These are phyloP conservation scores for Schizophyllum commune DNA, from an alignment of 1,284 basidiomycete genomes.

Conservation along the genomic window DNA sequence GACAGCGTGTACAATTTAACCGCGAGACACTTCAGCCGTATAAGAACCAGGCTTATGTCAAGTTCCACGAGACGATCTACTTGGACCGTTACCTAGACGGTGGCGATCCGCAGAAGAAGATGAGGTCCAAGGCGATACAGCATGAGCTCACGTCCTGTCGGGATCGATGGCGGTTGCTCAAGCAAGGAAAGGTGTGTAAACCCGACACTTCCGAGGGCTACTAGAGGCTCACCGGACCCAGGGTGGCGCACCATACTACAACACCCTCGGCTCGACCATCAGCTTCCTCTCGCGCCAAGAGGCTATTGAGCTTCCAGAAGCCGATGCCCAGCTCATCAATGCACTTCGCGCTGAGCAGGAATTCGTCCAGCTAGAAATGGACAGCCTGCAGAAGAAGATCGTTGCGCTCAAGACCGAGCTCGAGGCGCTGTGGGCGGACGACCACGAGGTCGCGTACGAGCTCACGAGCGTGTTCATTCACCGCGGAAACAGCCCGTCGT, in stretches of 20 bases:
- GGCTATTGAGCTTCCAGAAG: conserved; percentile 30
- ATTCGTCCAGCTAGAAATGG: conserved; percentile 53
- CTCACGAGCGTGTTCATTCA: conserved; percentile 96
- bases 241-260: not conserved
- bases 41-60: conserved; percentile 95
- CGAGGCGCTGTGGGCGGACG: conserved; percentile 73
- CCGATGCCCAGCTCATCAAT: conserved; percentile 46
- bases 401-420: conserved; percentile 59
- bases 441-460: conserved; percentile 72
- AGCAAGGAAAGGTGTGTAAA: conserved; percentile 56
- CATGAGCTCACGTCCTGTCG: conserved; percentile 53
- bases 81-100: conserved; percentile 91
- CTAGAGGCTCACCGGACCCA: not conserved
- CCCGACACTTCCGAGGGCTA: not conserved
- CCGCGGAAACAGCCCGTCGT: conserved; percentile 76
- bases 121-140: conserved; percentile 63
- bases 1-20: conserved; percentile 93
- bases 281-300: conserved; percentile 47
- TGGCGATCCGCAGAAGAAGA: conserved; percentile 63
- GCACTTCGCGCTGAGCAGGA: conserved; percentile 47
- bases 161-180: conserved; percentile 60
- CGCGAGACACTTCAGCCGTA: conserved; percentile 81
- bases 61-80: conserved; percentile 79
- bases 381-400: conserved; percentile 47
- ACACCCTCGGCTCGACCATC: conserved; percentile 43